Percentiles rank a stretch among this genome's conserved stretches.
phyloP scores from a whole-genome alignment of 2,329 filamentous ascomycete genomes.

The Pseudopyrenochaeta lycopersici region DNA sequence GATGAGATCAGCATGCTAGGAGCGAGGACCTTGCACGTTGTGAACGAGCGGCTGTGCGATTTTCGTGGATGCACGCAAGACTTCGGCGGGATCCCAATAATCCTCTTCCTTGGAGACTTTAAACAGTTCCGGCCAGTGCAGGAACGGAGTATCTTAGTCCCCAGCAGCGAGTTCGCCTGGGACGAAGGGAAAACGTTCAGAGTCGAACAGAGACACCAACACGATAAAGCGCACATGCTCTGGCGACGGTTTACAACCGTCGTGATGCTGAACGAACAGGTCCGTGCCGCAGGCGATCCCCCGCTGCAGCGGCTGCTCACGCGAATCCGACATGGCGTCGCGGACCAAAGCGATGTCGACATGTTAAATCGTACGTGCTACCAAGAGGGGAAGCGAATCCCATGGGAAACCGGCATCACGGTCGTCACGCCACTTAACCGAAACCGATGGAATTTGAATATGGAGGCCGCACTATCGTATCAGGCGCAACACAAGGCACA shows the following conservation, averaged over 20 bases:
- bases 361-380: conserved; percentile 1
- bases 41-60: conserved; percentile 1
- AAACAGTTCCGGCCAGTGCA: conserved; percentile 5
- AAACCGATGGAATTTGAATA: conserved; percentile 12
- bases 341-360: neutral
- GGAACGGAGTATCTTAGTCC: neutral
- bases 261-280: neutral
- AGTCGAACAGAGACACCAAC: conserved; percentile 3
- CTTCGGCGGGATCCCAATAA: conserved; percentile 5
- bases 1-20: conserved; percentile 6
- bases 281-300: neutral
- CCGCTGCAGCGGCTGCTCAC: neutral
- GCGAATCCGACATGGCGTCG: conserved; percentile 1
- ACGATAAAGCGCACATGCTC: conserved; percentile 8
- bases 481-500: conserved; percentile 4
- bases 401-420: conserved; percentile 5
- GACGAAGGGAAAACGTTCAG: conserved; percentile 4
- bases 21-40: neutral
- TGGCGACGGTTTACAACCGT: conserved; percentile 8
- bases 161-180: conserved; percentile 1
- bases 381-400: conserved; percentile 4
- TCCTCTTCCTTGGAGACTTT: conserved; percentile 1
- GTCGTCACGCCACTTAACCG: conserved; percentile 7
- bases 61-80: neutral
- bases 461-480: conserved; percentile 9